Evolutionary conservation across 768 basidiomycete species (phyloP).

Genomic region (Kwoniella botswanensis): DNA sequence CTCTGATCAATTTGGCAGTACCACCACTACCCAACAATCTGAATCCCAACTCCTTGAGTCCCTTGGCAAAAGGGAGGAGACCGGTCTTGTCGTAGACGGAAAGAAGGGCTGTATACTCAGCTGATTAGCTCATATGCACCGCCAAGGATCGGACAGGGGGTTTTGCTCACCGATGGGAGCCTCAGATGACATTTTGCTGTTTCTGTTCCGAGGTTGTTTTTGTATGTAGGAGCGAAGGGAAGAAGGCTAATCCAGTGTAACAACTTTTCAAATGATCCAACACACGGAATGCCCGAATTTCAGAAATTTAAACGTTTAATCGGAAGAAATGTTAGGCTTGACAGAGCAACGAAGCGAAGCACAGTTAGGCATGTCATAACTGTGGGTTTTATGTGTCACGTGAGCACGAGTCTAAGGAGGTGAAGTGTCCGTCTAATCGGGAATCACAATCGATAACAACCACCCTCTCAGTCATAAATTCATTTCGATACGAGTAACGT

Average conservation of each 20-base stretch:
- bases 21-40: slow-evolving; percentile 92
- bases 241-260: too few relatives aligned
- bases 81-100: slow-evolving; percentile 96
- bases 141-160: neutral
- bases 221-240: neutral
- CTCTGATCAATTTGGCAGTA: slow-evolving; percentile 96
- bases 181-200: slow-evolving; percentile 22
- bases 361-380: too few relatives aligned
- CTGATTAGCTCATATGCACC: too few relatives aligned
- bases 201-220: neutral
- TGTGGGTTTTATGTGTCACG: too few relatives aligned
- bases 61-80: slow-evolving; percentile 84
- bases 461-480: too few relatives aligned
- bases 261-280: neutral
- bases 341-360: too few relatives aligned
- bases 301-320: neutral
- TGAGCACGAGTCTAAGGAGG: too few relatives aligned
- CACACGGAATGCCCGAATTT: neutral
- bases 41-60: slow-evolving; percentile 79
- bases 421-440: too few relatives aligned
- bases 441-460: neutral
- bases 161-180: slow-evolving; percentile 25
- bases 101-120: slow-evolving; percentile 67
- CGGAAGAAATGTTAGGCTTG: neutral
- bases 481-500: too few relatives aligned